Percentiles rank a stretch among this genome's conserved stretches.
phyloP scores from a whole-genome alignment of 2,329 filamentous ascomycete species.

The Beauveria scarabaeidicola region DNA sequence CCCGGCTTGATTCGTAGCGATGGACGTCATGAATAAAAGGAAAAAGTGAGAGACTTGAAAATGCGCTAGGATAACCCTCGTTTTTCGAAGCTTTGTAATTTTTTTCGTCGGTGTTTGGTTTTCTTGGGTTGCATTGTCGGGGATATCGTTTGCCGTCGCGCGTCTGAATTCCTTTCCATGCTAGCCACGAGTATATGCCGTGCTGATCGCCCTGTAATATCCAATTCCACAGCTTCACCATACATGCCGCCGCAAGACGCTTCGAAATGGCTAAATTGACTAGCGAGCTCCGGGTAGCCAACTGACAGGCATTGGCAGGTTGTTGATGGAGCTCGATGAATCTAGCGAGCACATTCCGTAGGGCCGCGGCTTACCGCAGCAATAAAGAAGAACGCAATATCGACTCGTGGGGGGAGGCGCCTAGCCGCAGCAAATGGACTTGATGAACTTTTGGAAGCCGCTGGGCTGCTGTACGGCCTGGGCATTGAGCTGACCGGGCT shows the following conservation, averaged over 20 bases:
- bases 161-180: background rate
- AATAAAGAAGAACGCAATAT: constrained; percentile 23
- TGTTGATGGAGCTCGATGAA: constrained; percentile 9
- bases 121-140: background rate
- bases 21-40: background rate
- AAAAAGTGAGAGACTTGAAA: background rate
- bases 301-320: background rate
- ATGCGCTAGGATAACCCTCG: background rate
- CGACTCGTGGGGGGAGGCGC: constrained; percentile 18
- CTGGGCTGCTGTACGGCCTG: constrained; percentile 63
- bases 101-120: background rate
- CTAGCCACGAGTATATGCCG: background rate
- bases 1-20: background rate
- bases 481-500: constrained; percentile 44
- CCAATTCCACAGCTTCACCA: background rate
- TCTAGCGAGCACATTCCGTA: constrained; percentile 13
- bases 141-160: background rate
- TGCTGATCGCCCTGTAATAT: background rate
- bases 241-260: background rate
- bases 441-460: constrained; percentile 87
- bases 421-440: constrained; percentile 83
- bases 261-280: background rate
- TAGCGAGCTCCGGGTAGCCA: background rate
- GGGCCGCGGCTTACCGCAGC: constrained; percentile 16
- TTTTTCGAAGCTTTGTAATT: background rate